A percentile compares a stretch with the other conserved stretches of the same genome.
Evolutionary conservation across 2,329 filamentous ascomycete species (phyloP).

Genomic region (Ophiostoma perfectum): DNA sequence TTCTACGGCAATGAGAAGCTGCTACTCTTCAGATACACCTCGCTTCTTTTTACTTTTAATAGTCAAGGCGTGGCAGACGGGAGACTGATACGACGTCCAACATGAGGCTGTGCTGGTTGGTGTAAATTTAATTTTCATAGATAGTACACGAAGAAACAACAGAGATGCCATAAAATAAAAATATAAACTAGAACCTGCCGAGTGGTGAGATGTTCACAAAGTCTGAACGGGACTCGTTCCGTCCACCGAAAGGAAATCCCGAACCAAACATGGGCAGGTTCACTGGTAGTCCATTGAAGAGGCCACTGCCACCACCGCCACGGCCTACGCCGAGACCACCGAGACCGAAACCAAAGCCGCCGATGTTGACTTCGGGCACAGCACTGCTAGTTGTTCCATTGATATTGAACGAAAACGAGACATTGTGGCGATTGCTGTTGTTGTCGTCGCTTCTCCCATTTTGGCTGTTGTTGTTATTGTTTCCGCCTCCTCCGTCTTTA

Average conservation of each 20-base stretch:
- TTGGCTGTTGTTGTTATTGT: background rate
- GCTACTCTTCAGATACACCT: background rate
- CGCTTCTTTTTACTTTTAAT: slow-evolving; percentile 3
- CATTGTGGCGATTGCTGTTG: background rate
- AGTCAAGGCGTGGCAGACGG: background rate
- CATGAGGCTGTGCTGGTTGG: too few species aligned
- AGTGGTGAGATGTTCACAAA: slow-evolving; percentile 2
- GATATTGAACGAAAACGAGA: background rate
- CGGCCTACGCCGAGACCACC: background rate
- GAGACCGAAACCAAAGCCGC: background rate
- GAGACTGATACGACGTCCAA: background rate
- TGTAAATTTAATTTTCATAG: too few species aligned
- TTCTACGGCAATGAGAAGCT: background rate
- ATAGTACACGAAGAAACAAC: too few species aligned
- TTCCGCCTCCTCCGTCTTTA: background rate
- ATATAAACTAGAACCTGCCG: background rate
- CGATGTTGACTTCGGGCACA: background rate
- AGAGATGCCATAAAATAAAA: background rate
- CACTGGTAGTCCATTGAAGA: slow-evolving; percentile 9
- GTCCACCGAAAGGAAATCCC: slow-evolving; percentile 19
- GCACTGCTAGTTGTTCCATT: background rate
- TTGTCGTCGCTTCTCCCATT: background rate
- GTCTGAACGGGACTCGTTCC: background rate
- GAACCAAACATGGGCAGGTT: slow-evolving; percentile 20
- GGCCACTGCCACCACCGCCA: slow-evolving; percentile 1